These are phyloP conservation scores for Tolypocladium album DNA, from an alignment of 2,329 filamentous ascomycete species.

Conservation along the genomic window DNA sequence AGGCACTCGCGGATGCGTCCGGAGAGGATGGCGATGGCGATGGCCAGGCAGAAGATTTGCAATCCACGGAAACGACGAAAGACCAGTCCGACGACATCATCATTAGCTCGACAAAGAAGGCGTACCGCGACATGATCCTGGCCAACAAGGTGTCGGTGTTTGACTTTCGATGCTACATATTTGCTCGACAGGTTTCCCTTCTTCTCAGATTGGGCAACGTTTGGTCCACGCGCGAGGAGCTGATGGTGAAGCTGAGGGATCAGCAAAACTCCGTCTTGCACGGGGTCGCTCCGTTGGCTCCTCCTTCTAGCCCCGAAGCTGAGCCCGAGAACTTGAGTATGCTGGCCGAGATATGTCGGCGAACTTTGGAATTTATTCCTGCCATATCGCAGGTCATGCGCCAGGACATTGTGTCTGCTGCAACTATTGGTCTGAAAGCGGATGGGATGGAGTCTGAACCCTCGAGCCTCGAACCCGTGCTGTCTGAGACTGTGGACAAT, in stretches of 20 bases:
- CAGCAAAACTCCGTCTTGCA: conserved; percentile 49
- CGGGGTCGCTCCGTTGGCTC: conserved; percentile 43
- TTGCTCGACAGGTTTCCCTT: conserved; percentile 75
- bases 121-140: conserved; percentile 84
- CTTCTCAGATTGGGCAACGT: conserved; percentile 75
- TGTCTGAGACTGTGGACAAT: conserved; percentile 54
- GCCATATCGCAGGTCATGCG: conserved; percentile 70
- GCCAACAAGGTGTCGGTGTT: conserved; percentile 93
- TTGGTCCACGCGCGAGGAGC: conserved; percentile 49
- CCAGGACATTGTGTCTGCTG: conserved; percentile 60
- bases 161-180: conserved; percentile 91
- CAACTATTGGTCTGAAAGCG: conserved; percentile 28
- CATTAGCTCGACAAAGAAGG: conserved; percentile 57
- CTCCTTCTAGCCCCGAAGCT: conserved; percentile 37
- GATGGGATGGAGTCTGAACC: conserved; percentile 19
- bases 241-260: conserved; percentile 50
- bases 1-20: conserved; percentile 30
- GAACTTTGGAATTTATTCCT: conserved; percentile 76
- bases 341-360: conserved; percentile 76
- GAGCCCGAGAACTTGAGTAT: conserved; percentile 66
- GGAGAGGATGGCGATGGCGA: conserved; percentile 16
- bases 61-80: conserved; percentile 27
- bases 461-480: conserved; percentile 20
- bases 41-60: conserved; percentile 38
- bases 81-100: conserved; percentile 45